Percentiles rank a stretch among this genome's conserved stretches.
These are phyloP conservation scores for Trichophyton mentagrophytes DNA, from an alignment of 2,329 filamentous ascomycete genomes.

Conservation along the genomic window DNA sequence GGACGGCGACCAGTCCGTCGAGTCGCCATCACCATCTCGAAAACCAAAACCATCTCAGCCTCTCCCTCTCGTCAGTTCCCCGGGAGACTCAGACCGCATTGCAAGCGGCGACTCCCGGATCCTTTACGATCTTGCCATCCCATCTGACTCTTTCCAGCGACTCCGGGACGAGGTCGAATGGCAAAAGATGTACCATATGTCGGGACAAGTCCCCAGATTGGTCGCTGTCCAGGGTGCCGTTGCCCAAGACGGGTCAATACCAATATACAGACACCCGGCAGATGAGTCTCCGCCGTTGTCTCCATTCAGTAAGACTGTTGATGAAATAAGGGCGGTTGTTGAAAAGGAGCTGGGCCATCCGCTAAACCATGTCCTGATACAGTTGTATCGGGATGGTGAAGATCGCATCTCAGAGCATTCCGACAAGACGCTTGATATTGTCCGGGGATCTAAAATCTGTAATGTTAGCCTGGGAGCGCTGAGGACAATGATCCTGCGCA, in stretches of 20 bases:
- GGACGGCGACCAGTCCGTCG: neutral
- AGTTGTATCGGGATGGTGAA: conserved; percentile 75
- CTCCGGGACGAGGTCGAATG: conserved; percentile 66
- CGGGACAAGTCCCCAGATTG: conserved; percentile 78
- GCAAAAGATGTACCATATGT: conserved; percentile 86
- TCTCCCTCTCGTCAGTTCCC: conserved; percentile 27
- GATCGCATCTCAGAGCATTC: conserved; percentile 96
- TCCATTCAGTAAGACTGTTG: conserved; percentile 61
- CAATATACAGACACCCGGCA: conserved; percentile 87
- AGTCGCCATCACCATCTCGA: neutral
- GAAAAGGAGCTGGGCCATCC: conserved; percentile 63
- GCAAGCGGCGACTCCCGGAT: conserved; percentile 74
- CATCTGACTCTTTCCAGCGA: conserved; percentile 49
- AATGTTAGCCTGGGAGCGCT: conserved; percentile 91
- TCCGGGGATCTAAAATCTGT: conserved; percentile 65
- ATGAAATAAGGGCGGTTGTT: conserved; percentile 52
- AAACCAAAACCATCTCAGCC: conserved; percentile 16
- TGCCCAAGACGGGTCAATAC: conserved; percentile 53
- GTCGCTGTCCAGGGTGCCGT: conserved; percentile 77
- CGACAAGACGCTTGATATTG: conserved; percentile 91
- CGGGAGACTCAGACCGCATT: conserved; percentile 39
- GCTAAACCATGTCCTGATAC: conserved; percentile 85
- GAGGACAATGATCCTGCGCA: conserved; percentile 77
- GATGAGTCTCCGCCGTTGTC: conserved; percentile 72
- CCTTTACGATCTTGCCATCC: conserved; percentile 55